Conservation (phyloP, 2,329 filamentous ascomycete species). For the Cytospora paraplurivora region DNA sequence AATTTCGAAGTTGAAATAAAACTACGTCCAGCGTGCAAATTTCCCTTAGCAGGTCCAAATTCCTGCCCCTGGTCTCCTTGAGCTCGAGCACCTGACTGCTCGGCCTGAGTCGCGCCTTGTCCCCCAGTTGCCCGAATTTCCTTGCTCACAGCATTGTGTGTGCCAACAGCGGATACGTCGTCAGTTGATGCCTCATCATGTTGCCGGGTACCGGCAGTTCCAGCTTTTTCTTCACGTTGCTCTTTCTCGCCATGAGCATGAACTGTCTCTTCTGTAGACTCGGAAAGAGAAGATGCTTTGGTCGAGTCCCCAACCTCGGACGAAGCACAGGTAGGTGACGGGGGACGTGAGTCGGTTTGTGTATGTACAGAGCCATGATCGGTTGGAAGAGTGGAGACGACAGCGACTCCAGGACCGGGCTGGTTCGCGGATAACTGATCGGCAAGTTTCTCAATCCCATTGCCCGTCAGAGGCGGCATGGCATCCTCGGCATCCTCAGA, state of each 20-base stretch:
- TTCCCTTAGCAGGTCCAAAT: constrained; percentile 11
- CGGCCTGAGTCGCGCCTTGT: constrained; percentile 24
- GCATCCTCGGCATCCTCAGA: constrained; percentile 30
- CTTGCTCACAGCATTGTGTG: constrained; percentile 10
- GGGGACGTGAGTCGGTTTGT: constrained; percentile 58
- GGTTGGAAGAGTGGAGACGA: constrained; percentile 50
- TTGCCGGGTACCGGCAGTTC: constrained; percentile 21
- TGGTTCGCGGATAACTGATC: constrained; percentile 46
- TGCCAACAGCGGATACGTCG: constrained; percentile 6
- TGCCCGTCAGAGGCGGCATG: constrained; percentile 26
- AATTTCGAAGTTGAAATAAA: constrained; percentile 35
- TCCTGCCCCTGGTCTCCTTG: constrained; percentile 18
- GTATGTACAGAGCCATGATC: constrained; percentile 52
- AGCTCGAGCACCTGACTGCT: constrained; percentile 8
- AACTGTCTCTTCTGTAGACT: constrained; percentile 63
- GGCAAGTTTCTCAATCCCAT: constrained; percentile 32
- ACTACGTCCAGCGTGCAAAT: constrained; percentile 21
- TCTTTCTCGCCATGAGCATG: constrained; percentile 43
- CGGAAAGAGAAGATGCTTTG: constrained; percentile 65
- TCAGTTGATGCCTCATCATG: constrained; percentile 20
- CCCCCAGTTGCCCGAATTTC: constrained; percentile 13
- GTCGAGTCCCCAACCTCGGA: constrained; percentile 63
- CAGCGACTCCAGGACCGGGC: constrained; percentile 57
- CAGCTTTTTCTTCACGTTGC: constrained; percentile 20
- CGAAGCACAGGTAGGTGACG: constrained; percentile 54